Base-by-base conservation (phyloP, 2,329 filamentous ascomycete species). In the Exophiala oligosperma region DNA sequence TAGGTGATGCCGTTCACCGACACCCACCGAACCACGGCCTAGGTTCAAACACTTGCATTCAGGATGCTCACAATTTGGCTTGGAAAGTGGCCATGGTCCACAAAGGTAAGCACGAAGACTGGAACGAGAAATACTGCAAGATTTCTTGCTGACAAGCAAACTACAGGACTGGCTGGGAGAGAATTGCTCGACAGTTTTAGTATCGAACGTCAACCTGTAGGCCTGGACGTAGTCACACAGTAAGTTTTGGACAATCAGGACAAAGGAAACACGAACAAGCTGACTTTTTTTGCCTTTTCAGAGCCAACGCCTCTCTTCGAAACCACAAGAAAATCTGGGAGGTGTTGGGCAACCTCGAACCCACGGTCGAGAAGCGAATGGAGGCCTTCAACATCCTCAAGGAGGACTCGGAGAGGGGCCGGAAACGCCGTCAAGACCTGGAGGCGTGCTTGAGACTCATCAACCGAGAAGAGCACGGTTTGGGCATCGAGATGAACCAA, bases 401-500 rank as follows among this genome's bases (percentile, higher is more conserved):
- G 2, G 72, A 73, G 24, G 63, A 70, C 1, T 73, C 72, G 0
- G 61, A 70, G 0, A 62, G 66, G 43, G 80, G 80, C 1, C 66
- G 66, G 4, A 66, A 62, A n/a, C 69, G 77, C 17, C 68, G 80
- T 5, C 57, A 66, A 7, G 70, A 67, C 0, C 70, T 82, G 12
- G 73, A 72, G 37, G 59, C 69, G 1, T 76, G 71, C 2, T 72
- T 83, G 21, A 67, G 74, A 49, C 62, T 69, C 7, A 79, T 77
- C 1, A 64, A 72, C 1, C 74, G 75, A 51, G 82, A 83, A 66
- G 82, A 81, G 57, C 79, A 83, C 56, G 82, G 75, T 2, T 71
- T 86, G 8, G 84, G 84, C 1, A 73, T 81, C n/a, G 81, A 85
- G 64, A 85, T 85, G 82, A 81, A 81, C 64, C 84, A 86, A 66